phyloP scores from a whole-genome alignment of 805 yeast genomes.

The Pichia eremophila region DNA sequence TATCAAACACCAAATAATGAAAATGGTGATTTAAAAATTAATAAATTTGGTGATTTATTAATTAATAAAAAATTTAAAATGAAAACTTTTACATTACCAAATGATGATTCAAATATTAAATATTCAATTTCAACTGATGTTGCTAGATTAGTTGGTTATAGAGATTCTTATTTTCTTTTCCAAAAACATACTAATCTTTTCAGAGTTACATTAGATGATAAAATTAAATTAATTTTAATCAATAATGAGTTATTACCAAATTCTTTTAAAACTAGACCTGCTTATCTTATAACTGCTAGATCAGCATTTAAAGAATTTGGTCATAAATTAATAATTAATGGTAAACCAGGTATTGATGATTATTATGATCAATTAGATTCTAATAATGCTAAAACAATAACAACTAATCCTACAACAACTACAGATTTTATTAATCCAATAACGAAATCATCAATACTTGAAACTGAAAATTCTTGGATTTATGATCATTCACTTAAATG shows the following conservation, averaged over 20 bases:
- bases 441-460: constrained; percentile 6
- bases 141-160: constrained; percentile 87
- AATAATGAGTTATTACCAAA: constrained; percentile 75
- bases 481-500: constrained; percentile 76
- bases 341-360: constrained; percentile 76
- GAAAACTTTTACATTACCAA: constrained; percentile 50
- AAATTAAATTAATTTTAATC: constrained; percentile 75
- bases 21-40: constrained; percentile 69
- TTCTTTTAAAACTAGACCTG: constrained; percentile 83
- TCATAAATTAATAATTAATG: constrained; percentile 69
- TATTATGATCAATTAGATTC: constrained; percentile 71
- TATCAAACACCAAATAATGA: constrained; percentile 67
- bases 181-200: constrained; percentile 73
- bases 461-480: constrained; percentile 46
- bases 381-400: too few species aligned
- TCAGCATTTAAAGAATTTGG: constrained; percentile 90
- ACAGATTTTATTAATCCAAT: constrained; percentile 3
- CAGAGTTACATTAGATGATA: constrained; percentile 64
- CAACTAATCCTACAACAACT: too few species aligned
- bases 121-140: constrained; percentile 95
- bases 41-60: constrained; percentile 50
- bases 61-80: constrained; percentile 72
- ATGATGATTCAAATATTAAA: constrained; percentile 55
- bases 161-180: constrained; percentile 83
- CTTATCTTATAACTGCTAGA: constrained; percentile 84